Evolutionary conservation across 2,329 filamentous ascomycete genomes (phyloP), one percentile per base, ranked within the genome.

Genomic region (Westerdykella aurantiaca): DNA sequence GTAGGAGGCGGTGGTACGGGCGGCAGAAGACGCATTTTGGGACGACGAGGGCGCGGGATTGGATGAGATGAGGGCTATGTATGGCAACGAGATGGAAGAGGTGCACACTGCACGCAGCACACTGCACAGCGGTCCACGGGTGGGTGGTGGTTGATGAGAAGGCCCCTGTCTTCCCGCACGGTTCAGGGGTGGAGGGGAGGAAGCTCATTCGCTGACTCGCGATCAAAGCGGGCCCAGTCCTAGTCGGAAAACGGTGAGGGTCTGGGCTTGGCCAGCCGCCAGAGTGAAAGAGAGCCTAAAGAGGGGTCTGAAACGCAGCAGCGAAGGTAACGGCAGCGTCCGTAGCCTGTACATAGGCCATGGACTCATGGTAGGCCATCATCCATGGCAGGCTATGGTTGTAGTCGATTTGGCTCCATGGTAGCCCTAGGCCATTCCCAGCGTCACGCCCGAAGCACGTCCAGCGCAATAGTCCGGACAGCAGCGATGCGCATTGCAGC

Each of bases 131-230:
- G n/a, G n/a, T n/a, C n/a, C n/a, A n/a, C n/a, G n/a, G n/a, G n/a
- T n/a, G n/a, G n/a, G 18, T 21, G 18, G 18, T 21, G 18, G 18
- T 21, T 21, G 18, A 21, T 4, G 18, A 21, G 18, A 21, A 21
- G 18, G 18, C 18, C 18, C 18, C 18, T 21, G 18, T 21, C 18
- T 21, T 21, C 18, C 18, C 18, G 18, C 18, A 21, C 6, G 18
- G 18, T 21, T 3, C 18, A 21, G 18, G 18, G 18, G 18, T 6
- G 17, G 49, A 42, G 31, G 40, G 41, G 38, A 47, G 34, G 52
- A 43, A 37, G 43, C 39, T 58, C 41, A 64, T 64, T 60, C 52
- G 61, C 50, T 57, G 54, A 56, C 47, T 55, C 49, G 50, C 46
- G 42, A 46, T 44, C 40, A 49, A 48, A 3, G 48, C 34, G 51